Evolutionary conservation across 2,329 filamentous ascomycete genomes (phyloP).

Genomic region (Fusarium graminum): DNA sequence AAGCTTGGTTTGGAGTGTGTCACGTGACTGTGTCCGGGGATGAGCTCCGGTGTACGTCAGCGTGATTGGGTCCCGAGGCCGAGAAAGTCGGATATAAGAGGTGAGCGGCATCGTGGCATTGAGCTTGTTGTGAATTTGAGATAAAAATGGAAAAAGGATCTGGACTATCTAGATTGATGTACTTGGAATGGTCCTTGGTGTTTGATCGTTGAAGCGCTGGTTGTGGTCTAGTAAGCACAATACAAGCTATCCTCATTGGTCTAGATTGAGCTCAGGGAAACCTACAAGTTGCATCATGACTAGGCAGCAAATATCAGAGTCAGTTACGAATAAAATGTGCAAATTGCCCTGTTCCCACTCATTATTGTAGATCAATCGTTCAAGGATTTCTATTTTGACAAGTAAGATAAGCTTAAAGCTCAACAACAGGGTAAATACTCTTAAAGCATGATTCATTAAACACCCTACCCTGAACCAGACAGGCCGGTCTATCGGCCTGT

Average conservation of each 20-base stretch:
- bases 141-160: neutral
- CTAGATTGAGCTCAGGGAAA: conserved; percentile 6
- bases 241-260: conserved; percentile 42
- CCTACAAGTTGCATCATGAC: neutral
- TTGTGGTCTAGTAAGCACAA: conserved; percentile 44
- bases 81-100: conserved; percentile 29
- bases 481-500: neutral
- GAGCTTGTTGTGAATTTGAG: neutral
- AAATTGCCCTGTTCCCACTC: neutral
- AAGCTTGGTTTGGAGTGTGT: conserved; percentile 35
- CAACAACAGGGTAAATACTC: neutral
- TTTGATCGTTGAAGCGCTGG: neutral
- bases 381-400: neutral
- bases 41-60: conserved; percentile 37
- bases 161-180: neutral
- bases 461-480: conserved; percentile 23
- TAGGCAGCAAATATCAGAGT: neutral
- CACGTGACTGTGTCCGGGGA: conserved; percentile 44
- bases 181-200: conserved; percentile 3
- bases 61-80: conserved; percentile 33
- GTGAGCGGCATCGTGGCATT: neutral
- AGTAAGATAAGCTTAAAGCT: conserved; percentile 11
- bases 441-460: neutral
- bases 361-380: neutral
- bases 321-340: neutral